Evolutionary conservation across 2,329 filamentous ascomycete genomes (phyloP), one percentile per base, ranked within the genome.

Genomic region (Alternaria panax): DNA sequence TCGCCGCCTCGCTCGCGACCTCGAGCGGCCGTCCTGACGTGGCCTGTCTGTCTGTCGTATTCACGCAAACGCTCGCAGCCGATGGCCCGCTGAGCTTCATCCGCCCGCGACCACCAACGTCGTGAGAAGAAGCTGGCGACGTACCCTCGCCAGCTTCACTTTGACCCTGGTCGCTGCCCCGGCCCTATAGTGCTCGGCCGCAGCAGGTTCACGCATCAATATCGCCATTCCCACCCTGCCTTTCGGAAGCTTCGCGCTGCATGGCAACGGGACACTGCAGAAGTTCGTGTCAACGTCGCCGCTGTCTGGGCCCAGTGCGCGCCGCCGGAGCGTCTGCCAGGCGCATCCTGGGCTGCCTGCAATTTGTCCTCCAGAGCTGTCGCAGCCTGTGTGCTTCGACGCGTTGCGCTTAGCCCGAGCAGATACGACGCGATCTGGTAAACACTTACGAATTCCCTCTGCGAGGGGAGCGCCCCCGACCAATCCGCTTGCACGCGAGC

Each of bases 191-290:
- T 63, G 62, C 57, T 67, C 59, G 57, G 55, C 55, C 62, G 54
- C 57, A 51, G 57, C 52, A 50, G 64, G 59, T 62, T 57, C 58
- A 63, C 34, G 25, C 41, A 57, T 54, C 58, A 56, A 62, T 54
- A 57, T 59, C 45, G 54, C 48, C 58, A 40, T 51, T 46, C 42
- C 51, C 50, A 43, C 60, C 61, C 52, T 65, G 64, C 47, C 55
- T 60, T 60, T 66, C 62, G 66, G 57, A 60, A 61, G 53, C 63
- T 60, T 58, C 36, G 65, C 58, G 57, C 67, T 72, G 66, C 68
- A 71, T 62, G 64, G 64, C 66, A 66, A 60, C 61, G 58, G 63
- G 28, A 59, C 68, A 73, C 69, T 51, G 61, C 67, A 70, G 60
- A 59, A 30, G 53, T 59, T 57, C 53, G 65, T 57, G 64, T 64